These are phyloP conservation scores for Wallacemonas sp. DNA, from an alignment of 208 protist genomes.

Conservation along the genomic window DNA sequence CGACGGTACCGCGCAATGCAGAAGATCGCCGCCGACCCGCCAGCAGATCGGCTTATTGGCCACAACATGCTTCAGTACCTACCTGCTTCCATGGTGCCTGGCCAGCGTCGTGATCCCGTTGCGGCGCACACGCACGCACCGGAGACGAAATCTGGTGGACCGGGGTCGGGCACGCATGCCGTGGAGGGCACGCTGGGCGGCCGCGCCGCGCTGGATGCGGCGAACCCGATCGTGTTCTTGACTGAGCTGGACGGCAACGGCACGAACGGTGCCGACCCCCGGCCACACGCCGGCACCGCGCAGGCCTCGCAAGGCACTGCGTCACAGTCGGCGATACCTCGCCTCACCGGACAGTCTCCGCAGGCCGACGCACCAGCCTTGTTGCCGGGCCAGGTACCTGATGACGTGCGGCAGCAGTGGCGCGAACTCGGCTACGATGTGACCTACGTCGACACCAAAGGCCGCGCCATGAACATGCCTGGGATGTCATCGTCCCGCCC, in stretches of 20 bases:
- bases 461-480: neutral
- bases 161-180: neutral
- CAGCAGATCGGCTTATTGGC: slow-evolving; percentile 83
- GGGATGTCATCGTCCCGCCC: neutral
- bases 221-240: slow-evolving; percentile 24
- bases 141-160: neutral
- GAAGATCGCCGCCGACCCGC: slow-evolving; percentile 77
- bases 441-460: slow-evolving; percentile 42
- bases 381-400: neutral
- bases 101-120: slow-evolving; percentile 30
- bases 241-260: slow-evolving; percentile 20
- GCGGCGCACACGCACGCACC: slow-evolving; percentile 5
- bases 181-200: neutral
- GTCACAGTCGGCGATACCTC: too few species aligned
- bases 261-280: neutral
- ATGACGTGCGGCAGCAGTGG: slow-evolving; percentile 47
- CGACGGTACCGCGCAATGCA: slow-evolving; percentile 63
- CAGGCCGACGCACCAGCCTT: too few species aligned
- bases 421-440: slow-evolving; percentile 77
- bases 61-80: slow-evolving; percentile 77
- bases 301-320: neutral
- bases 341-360: too few species aligned
- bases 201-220: neutral
- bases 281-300: neutral
- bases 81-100: slow-evolving; percentile 48